A percentile compares a stretch with the other conserved stretches of the same genome.
These are phyloP conservation scores for Ganoderma leucocontextum DNA, from an alignment of 1,284 basidiomycete species.

Conservation along the genomic window DNA sequence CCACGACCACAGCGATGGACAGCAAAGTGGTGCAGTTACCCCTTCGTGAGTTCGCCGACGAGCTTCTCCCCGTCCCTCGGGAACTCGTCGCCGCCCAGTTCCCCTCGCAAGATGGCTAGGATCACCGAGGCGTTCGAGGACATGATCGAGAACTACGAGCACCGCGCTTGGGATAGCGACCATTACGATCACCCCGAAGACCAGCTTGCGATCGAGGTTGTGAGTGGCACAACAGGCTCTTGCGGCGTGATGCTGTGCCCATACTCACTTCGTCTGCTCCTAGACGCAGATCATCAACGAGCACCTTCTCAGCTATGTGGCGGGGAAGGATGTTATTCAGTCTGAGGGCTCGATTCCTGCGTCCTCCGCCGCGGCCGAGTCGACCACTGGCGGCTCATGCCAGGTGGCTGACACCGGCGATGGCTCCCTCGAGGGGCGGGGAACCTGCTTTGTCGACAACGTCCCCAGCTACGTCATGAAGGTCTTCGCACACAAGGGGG, in stretches of 20 bases:
- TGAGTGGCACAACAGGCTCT: background rate
- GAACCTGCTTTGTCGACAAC: background rate
- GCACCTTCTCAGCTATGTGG: background rate
- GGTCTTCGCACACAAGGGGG: background rate
- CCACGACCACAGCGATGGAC: background rate
- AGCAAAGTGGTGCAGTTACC: background rate
- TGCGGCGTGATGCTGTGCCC: background rate
- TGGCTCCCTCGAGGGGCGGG: background rate
- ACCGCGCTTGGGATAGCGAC: background rate
- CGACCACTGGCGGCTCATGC: too few relatives aligned
- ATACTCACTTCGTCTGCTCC: background rate
- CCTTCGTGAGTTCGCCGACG: background rate
- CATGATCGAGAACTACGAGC: background rate
- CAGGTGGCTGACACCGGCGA: too few relatives aligned
- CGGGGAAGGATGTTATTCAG: background rate
- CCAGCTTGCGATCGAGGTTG: background rate
- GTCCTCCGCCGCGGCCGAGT: background rate
- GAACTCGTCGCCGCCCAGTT: background rate
- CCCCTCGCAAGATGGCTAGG: background rate
- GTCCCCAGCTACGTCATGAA: constrained; percentile 9
- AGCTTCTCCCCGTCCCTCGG: background rate
- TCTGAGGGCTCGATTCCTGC: too few relatives aligned
- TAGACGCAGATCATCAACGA: background rate
- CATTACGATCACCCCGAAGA: background rate
- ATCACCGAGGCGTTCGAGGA: background rate